Evolutionary conservation across 2,329 filamentous ascomycete species (phyloP), one percentile per base, ranked within the genome.

Genomic region (Nannizzia gypsea): DNA sequence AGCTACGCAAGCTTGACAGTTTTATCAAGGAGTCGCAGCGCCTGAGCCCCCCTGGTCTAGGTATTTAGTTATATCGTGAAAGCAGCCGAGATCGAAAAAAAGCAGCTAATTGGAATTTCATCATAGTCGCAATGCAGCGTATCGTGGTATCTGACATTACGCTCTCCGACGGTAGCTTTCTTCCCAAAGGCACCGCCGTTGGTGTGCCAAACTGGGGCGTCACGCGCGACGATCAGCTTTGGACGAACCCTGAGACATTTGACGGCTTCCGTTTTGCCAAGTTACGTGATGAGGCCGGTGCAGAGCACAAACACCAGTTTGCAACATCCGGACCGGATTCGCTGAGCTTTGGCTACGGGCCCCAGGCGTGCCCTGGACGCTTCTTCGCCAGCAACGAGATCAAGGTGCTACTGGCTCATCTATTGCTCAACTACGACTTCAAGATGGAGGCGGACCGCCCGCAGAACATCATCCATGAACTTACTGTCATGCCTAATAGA

Each of bases 341-440:
- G 59, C 59, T 68, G 48, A 61, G 50, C 0, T 72, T 71, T 62
- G 68, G 70, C n/a, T 61, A 65, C 36, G 71, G 71, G 3, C 61
- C 64, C 26, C 67, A 72, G 56, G 67, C 66, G 8, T 71, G 72
- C 57, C 70, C 71, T 8, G 71, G 72, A 1, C 63, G 71, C 6
- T 72, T 72, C 61, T 70, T 74, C 44, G 71, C 69, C 6, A 59
- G 63, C 13, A 68, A 68, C 38, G 68, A 71, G 61, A 66, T 73
- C 57, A 73, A 73, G 59, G 65, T 73, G 22, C 61, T 67, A 1
- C 57, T 74, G 17, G 66, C 63, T 22, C 65, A 70, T 59, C 57
- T 73, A 28, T 58, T 72, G 44, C 60, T 72, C 24, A 66, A 70
- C 60, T 73, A 72, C 59, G 71, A 74, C 58, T 64, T 71, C 42